Conservation (phyloP, 768 basidiomycete genomes). For the Mrakia frigida region DNA sequence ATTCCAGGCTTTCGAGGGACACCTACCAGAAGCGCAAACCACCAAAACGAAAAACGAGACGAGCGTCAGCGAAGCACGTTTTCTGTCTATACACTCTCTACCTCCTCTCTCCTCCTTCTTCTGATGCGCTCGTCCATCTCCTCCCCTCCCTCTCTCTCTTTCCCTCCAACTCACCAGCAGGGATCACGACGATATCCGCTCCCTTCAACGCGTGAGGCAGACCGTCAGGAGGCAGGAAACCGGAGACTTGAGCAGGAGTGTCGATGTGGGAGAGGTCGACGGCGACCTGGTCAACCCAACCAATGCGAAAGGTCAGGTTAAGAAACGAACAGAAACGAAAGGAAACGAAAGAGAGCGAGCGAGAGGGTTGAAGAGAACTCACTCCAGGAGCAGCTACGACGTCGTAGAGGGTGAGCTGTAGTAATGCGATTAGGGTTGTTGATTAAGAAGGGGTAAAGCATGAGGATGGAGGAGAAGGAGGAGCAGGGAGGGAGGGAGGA, state of each 20-base stretch:
- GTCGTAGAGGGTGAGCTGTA: conserved; percentile 75
- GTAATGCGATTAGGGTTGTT: too few relatives aligned
- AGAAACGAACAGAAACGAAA: too few relatives aligned
- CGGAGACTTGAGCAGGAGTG: conserved; percentile 66
- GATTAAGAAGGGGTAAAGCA: too few relatives aligned
- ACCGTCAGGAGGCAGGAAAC: conserved; percentile 48
- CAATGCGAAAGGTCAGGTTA: too few relatives aligned
- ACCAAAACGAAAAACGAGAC: not conserved
- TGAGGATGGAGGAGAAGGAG: not conserved
- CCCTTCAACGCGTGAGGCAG: conserved; percentile 85
- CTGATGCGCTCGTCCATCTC: not conserved
- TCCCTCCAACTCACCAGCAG: conserved; percentile 59
- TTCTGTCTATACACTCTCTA: not conserved
- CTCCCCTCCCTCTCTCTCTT: too few relatives aligned
- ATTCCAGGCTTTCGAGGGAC: conserved; percentile 85
- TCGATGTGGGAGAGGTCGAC: conserved; percentile 96
- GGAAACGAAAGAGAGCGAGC: not conserved
- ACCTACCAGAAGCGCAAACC: conserved; percentile 39
- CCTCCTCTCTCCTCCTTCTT: not conserved
- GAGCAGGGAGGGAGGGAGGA: conserved; percentile 7
- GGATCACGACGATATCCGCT: conserved; percentile 89
- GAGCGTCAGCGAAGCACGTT: not conserved
- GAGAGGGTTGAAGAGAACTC: conserved; percentile 31
- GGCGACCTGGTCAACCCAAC: conserved; percentile 64
- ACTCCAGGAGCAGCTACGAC: conserved; percentile 91